These are phyloP conservation scores for Ganoderma boninense DNA, from an alignment of 1,284 basidiomycete genomes.

Conservation along the genomic window DNA sequence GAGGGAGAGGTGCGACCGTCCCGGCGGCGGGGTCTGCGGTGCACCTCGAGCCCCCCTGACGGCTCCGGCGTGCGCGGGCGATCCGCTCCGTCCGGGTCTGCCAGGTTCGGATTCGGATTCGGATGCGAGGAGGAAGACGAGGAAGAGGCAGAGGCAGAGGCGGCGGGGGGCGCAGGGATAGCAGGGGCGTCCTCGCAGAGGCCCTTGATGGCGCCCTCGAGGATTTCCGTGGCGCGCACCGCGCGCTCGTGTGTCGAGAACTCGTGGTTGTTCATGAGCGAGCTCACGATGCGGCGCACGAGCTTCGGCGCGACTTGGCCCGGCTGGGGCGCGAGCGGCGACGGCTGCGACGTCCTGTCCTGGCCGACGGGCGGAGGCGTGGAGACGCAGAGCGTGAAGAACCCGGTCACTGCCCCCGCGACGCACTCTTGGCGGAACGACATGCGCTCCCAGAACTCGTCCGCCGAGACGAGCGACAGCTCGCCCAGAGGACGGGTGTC, in stretches of 20 bases:
- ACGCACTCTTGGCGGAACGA: constrained; percentile 94
- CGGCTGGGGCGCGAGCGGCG: constrained; percentile 57
- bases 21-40: constrained; percentile 58
- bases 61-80: constrained; percentile 40
- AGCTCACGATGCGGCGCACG: constrained; percentile 72
- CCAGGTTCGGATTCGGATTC: background rate
- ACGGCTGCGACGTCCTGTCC: constrained; percentile 40
- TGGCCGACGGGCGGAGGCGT: constrained; percentile 21
- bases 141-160: constrained; percentile 35
- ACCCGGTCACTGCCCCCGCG: constrained; percentile 86
- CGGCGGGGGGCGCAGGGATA: constrained; percentile 37
- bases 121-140: constrained; percentile 6
- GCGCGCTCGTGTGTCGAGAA: constrained; percentile 76
- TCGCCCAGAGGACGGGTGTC: constrained; percentile 48
- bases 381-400: constrained; percentile 73
- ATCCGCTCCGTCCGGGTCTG: constrained; percentile 4
- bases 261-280: constrained; percentile 78
- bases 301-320: constrained; percentile 73
- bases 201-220: constrained; percentile 73
- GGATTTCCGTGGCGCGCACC: constrained; percentile 70
- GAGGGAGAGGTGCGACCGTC: constrained; percentile 25
- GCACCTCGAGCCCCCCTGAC: constrained; percentile 31
- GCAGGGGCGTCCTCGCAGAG: constrained; percentile 60
- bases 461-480: constrained; percentile 62
- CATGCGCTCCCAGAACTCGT: constrained; percentile 96